Base-by-base conservation (phyloP, 768 basidiomycete species). In the Pseudohyphozyma bogoriensis region DNA sequence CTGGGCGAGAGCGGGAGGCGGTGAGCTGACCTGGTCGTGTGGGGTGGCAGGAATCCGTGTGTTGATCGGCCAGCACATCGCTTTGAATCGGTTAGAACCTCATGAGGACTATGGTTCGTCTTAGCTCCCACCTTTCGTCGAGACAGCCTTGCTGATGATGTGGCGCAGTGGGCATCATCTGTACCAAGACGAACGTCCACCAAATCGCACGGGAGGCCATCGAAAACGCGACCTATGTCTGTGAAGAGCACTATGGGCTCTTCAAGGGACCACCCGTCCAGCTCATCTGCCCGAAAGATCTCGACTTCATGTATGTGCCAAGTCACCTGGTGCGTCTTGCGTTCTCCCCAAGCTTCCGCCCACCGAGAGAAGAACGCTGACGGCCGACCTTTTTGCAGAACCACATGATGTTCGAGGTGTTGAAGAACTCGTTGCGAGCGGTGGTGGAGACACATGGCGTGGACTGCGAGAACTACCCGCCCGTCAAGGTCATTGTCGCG, bases 191-290 rank as follows among this genome's bases (percentile, higher is more conserved):
- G 82, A 96, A 91, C 73, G 85, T 99, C 0, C 90, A 91, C 69
- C 91, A 97, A 71, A 95, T 96, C 64, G 85, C 93, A n/a, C 86
- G 89, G 70, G 95, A 99, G 78, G 88, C 93, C 0, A 96, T 97
- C 68, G 93, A 99, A 74, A 97, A 99, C 73, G 91, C 95, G 9
- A 83, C 76, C 36, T 80, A 77, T 60, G 77, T 80, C 20, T 95
- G 92, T 76, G 92, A 95, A 75, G 92, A 96, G 70, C 91, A 96
- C 75, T 81, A 78, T 70, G 87, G 86, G 2, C 85, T 99, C 79
- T 93, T 96, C 82, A 86, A 85, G 68, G 89, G 88, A 2, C 95
- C 95, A 0, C 89, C 89, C 4, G 90, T 99, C 20, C 89, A 97
- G 70, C 86, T 99, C 63, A 89, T 96, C 69, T 97, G 95, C 74